phyloP scores from a whole-genome alignment of 495 filamentous ascomycete species.

The Penicillium robsamsonii region DNA sequence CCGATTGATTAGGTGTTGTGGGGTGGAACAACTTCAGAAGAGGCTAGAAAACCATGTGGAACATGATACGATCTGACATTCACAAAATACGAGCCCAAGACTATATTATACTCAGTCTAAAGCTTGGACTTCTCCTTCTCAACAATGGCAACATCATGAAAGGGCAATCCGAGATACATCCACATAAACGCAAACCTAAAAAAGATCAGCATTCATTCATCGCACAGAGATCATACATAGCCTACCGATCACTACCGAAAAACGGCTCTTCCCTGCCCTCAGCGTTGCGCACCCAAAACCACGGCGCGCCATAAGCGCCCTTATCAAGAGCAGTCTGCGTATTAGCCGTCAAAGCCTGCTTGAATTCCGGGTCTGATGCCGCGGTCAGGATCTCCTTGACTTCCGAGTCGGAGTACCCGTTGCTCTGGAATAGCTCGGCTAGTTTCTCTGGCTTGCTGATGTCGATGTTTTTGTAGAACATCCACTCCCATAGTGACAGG shows the following conservation, averaged over 20 bases:
- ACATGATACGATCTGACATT: too few species aligned
- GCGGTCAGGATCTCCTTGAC: slow-evolving; percentile 52
- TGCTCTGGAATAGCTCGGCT: slow-evolving; percentile 29
- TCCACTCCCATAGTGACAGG: slow-evolving; percentile 41
- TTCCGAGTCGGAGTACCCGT: slow-evolving; percentile 38
- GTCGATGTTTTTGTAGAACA: slow-evolving; percentile 48
- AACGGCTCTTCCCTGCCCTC: slow-evolving; percentile 62
- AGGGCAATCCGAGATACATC: slow-evolving; percentile 39
- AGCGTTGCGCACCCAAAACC: slow-evolving; percentile 67
- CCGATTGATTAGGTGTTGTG: too few species aligned
- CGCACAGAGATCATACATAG: slow-evolving; percentile 19
- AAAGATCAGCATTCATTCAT: slow-evolving; percentile 6
- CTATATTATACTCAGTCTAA: not conserved
- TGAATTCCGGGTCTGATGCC: slow-evolving; percentile 50
- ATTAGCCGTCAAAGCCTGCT: slow-evolving; percentile 54
- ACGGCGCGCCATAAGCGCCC: slow-evolving; percentile 74
- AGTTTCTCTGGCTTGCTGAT: slow-evolving; percentile 49
- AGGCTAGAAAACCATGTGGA: too few species aligned
- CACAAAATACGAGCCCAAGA: too few species aligned
- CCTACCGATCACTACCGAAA: slow-evolving; percentile 72
- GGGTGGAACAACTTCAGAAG: too few species aligned
- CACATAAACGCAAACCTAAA: slow-evolving; percentile 40
- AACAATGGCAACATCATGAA: slow-evolving; percentile 31
- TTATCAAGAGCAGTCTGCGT: slow-evolving; percentile 57
- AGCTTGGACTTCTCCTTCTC: slow-evolving; percentile 26